Percentiles rank a stretch among this genome's conserved stretches.
Conservation (phyloP, 208 protist species). For the Trypanosoma cruzi region DNA sequence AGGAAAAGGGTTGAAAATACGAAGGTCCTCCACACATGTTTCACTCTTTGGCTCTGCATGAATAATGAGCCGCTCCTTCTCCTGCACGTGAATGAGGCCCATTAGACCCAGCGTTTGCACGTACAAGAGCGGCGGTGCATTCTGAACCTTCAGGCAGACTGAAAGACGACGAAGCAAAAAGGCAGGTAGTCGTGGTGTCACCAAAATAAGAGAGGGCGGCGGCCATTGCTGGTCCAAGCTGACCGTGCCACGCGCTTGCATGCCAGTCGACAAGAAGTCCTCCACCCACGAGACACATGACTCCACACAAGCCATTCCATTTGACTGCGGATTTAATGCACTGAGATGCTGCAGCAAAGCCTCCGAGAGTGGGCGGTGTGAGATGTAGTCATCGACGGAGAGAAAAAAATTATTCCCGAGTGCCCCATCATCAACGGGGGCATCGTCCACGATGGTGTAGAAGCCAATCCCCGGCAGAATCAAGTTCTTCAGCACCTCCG, state of each 20-base stretch:
- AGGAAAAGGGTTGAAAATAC: conserved; percentile 90
- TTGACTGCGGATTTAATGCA: conserved; percentile 88
- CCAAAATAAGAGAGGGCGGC: conserved; percentile 15
- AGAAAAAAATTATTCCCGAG: conserved; percentile 98
- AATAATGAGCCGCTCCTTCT: conserved; percentile 49
- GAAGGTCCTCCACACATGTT: conserved; percentile 82
- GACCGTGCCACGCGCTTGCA: conserved; percentile 4
- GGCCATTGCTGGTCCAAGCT: not conserved
- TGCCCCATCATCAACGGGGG: conserved; percentile 65
- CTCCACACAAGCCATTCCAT: conserved; percentile 36
- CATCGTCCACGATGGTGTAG: conserved; percentile 95
- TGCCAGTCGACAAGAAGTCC: conserved; percentile 26
- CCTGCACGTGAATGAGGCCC: conserved; percentile 85
- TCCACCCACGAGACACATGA: conserved; percentile 44
- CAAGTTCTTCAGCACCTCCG: conserved; percentile 96
- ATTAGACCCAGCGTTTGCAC: conserved; percentile 88
- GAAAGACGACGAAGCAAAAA: conserved; percentile 12
- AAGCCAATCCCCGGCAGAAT: conserved; percentile 93
- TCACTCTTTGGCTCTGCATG: conserved; percentile 45
- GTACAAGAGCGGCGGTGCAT: conserved; percentile 74
- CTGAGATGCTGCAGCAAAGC: conserved; percentile 68
- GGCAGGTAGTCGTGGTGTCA: conserved; percentile 23
- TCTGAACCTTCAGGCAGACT: not conserved
- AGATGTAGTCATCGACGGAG: conserved; percentile 17
- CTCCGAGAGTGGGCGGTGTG: conserved; percentile 74